Evolutionary conservation across 2,329 filamentous ascomycete genomes (phyloP).

Genomic region (Trichophyton equinum): DNA sequence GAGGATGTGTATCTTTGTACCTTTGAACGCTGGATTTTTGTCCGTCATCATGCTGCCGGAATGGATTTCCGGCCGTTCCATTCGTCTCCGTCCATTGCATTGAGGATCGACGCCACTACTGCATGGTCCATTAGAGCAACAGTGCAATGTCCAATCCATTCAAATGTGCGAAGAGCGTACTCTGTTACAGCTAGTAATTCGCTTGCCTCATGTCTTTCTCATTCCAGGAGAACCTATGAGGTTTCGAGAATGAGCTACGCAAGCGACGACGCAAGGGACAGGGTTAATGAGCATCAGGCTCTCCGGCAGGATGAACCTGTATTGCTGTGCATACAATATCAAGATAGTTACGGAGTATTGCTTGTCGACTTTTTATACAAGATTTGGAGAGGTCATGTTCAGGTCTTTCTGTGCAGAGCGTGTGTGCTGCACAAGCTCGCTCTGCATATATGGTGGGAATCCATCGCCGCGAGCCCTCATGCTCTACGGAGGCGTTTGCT

Average conservation of each 20-base stretch:
- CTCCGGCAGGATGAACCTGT: not conserved
- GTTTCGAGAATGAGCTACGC: not conserved
- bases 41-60: not conserved
- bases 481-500: not conserved
- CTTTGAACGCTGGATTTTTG: not conserved
- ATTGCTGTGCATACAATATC: not conserved
- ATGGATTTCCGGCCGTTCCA: not conserved
- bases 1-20: not conserved
- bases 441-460: not conserved
- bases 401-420: not conserved
- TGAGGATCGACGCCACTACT: not conserved
- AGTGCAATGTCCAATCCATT: not conserved
- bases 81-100: not conserved
- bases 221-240: not conserved
- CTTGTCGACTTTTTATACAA: not conserved
- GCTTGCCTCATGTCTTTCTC: not conserved
- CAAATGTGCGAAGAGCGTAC: not conserved
- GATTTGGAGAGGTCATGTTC: not conserved
- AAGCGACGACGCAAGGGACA: not conserved
- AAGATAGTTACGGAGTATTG: not conserved
- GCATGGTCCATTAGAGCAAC: not conserved
- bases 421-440: not conserved
- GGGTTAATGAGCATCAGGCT: not conserved
- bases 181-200: not conserved
- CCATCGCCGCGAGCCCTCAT: not conserved